Percentiles rank a stretch among this genome's conserved stretches.
phyloP scores from a whole-genome alignment of 805 yeast species.

The Clavispora fructus region DNA sequence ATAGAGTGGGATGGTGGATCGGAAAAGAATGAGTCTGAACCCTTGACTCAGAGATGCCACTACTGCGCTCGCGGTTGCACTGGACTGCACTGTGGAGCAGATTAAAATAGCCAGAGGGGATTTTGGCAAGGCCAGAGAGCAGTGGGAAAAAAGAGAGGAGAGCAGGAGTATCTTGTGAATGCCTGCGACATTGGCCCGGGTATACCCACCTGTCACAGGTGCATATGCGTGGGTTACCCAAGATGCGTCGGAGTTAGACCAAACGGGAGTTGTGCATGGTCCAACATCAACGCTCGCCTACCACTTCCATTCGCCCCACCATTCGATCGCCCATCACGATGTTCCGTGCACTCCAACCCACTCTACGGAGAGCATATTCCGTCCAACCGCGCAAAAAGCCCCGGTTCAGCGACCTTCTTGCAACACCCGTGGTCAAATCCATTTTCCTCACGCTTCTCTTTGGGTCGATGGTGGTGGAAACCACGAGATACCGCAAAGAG shows the following conservation, averaged over 20 bases:
- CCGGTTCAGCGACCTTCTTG: constrained; percentile 23
- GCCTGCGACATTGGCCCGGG: no score
- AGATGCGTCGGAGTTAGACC: not conserved
- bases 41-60: not conserved
- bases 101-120: not conserved
- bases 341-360: not conserved
- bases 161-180: no score
- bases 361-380: constrained; percentile 3
- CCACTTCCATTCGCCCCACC: no score
- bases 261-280: not conserved
- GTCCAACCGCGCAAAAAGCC: constrained; percentile 16
- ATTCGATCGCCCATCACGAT: not conserved
- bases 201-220: not conserved
- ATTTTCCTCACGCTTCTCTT: constrained; percentile 32
- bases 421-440: constrained; percentile 34
- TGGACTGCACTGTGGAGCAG: not conserved
- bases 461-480: constrained; percentile 45
- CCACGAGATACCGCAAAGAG: constrained; percentile 40
- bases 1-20: not conserved
- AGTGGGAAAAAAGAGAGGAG: no score
- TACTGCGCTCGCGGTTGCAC: not conserved
- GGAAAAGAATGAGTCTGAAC: not conserved
- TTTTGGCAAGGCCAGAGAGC: not conserved
- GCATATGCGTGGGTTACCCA: not conserved
- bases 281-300: not conserved